These are phyloP conservation scores for Claviceps capensis DNA, from an alignment of 2,329 filamentous ascomycete genomes.

Conservation along the genomic window DNA sequence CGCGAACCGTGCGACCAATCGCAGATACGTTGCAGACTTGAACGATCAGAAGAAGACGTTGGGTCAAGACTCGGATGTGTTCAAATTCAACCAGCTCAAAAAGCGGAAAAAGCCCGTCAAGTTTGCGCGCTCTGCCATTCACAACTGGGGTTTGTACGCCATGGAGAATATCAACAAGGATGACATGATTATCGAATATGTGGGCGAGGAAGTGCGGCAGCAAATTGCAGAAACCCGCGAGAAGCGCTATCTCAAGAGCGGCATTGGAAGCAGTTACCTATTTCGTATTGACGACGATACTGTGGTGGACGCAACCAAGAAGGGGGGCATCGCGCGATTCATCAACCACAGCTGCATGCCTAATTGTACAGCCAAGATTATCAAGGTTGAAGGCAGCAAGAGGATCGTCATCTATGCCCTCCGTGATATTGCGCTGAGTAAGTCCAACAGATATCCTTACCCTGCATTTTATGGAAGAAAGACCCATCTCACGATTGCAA, in stretches of 20 bases:
- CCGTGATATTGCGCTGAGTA: conserved; percentile 88
- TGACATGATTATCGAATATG: conserved; percentile 99
- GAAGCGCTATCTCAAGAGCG: conserved; percentile 82
- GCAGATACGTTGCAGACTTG: conserved; percentile 84
- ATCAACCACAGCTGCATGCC: conserved; percentile 98
- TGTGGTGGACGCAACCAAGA: conserved; percentile 95
- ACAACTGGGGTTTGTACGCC: conserved; percentile 96
- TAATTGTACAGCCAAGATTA: conserved; percentile 98
- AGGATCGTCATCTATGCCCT: conserved; percentile 97
- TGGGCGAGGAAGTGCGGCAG: conserved; percentile 92
- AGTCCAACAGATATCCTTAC: conserved; percentile 24
- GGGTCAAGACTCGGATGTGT: conserved; percentile 72
- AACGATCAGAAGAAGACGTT: conserved; percentile 86
- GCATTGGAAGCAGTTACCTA: conserved; percentile 91
- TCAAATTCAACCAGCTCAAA: conserved; percentile 98
- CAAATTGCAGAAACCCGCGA: conserved; percentile 96
- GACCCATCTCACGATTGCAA: not conserved
- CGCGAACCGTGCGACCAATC: conserved; percentile 89
- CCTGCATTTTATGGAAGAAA: not conserved
- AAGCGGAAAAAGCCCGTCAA: conserved; percentile 99
- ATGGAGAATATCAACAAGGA: conserved; percentile 95
- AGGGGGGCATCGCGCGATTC: conserved; percentile 93
- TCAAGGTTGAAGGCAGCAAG: conserved; percentile 95
- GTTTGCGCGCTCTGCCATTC: conserved; percentile 92
- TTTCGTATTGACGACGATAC: conserved; percentile 98